Evolutionary conservation across 192 early-diverging fungal species (phyloP), one percentile per base, ranked within the genome.

Genomic region (Lunasporangiospora selenospora): DNA sequence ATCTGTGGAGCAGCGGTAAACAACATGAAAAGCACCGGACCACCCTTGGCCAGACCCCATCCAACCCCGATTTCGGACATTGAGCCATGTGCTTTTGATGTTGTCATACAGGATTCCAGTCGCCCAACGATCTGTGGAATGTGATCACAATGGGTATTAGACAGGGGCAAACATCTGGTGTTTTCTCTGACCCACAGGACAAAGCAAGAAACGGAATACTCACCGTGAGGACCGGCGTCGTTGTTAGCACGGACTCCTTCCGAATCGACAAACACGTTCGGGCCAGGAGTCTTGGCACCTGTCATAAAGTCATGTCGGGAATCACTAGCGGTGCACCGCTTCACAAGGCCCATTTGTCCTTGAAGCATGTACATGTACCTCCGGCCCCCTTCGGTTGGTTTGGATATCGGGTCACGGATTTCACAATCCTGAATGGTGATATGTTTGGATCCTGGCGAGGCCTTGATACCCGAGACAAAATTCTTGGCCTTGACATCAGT

Each of bases 181-280:
- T n/a, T n/a, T n/a, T n/a, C n/a, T n/a, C n/a, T n/a, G n/a, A n/a
- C n/a, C n/a, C n/a, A n/a, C n/a, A n/a, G n/a, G n/a, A n/a, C n/a
- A n/a, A n/a, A n/a, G n/a, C n/a, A n/a, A n/a, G n/a, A n/a, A n/a
- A n/a, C n/a, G n/a, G n/a, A n/a, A n/a, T n/a, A n/a, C n/a, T 18
- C 50, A 69, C 66, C 58, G 31, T 70, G 67, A 8, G 67, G 67
- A 23, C 67, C 67, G 4, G 67, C 67, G 31, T 70, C 67, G 18
- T 62, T 73, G 31, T 73, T 62, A 24, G 67, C 67, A 11, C 57
- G 50, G 42, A 62, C 27, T 3, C 67, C 67, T 7, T 56, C 53
- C 32, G 69, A 73, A 29, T 63, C 69, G 11, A 73, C 69, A 58
- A 73, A 73, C 0, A 73, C 69, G 23, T 73, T 73, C 0, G 69